These are phyloP conservation scores for Didymella pomorum DNA, from an alignment of 2,329 filamentous ascomycete genomes.

Conservation along the genomic window DNA sequence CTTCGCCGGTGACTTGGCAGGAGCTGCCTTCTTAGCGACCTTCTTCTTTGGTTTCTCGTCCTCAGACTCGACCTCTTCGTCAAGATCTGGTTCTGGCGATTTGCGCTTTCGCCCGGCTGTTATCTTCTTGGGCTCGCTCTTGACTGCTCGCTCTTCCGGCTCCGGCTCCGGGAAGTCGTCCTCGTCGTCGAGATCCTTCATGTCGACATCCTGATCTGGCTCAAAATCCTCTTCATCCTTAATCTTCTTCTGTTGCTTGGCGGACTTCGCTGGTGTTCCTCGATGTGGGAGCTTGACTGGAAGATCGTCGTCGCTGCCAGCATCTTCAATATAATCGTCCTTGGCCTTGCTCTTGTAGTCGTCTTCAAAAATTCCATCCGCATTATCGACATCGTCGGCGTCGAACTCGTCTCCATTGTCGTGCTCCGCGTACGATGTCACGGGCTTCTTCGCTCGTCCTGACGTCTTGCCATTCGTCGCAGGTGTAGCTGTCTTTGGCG, in stretches of 20 bases:
- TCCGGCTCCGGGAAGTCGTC: constrained; percentile 57
- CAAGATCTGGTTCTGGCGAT: constrained; percentile 61
- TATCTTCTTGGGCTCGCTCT: constrained; percentile 51
- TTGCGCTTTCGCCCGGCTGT: constrained; percentile 62
- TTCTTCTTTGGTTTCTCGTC: constrained; percentile 66
- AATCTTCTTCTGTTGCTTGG: constrained; percentile 58
- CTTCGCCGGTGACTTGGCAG: constrained; percentile 61
- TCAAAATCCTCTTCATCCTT: constrained; percentile 53
- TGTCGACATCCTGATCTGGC: constrained; percentile 59
- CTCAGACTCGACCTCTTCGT: constrained; percentile 63
- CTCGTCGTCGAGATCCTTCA: constrained; percentile 59
- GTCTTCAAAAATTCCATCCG: constrained; percentile 85
- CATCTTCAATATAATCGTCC: constrained; percentile 71
- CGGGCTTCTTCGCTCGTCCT: constrained; percentile 53
- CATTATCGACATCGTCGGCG: constrained; percentile 61
- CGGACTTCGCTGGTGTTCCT: constrained; percentile 47
- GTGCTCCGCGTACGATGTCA: constrained; percentile 59
- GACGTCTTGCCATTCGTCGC: constrained; percentile 49
- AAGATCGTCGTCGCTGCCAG: constrained; percentile 42
- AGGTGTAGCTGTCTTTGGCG: constrained; percentile 45
- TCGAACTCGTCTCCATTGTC: constrained; percentile 67
- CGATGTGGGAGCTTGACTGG: constrained; percentile 44
- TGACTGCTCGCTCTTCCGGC: constrained; percentile 52
- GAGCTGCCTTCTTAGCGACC: constrained; percentile 46
- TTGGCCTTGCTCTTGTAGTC: constrained; percentile 71